Percentiles rank a stretch among this genome's conserved stretches.
Conservation (phyloP, 2,329 filamentous ascomycete species). For the Trichoderma endophyticum region DNA sequence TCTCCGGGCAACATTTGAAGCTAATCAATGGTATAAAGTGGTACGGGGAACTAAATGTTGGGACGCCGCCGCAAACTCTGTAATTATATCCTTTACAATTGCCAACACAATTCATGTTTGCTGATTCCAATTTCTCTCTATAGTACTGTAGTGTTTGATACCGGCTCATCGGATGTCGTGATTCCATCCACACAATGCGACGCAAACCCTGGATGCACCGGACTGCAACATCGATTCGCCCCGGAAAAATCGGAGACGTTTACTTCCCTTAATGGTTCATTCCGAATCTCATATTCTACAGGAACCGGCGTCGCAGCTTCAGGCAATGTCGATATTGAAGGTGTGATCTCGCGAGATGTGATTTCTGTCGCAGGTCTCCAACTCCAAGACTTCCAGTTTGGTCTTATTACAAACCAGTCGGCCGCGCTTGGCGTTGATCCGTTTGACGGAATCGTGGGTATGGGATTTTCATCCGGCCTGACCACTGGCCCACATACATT, state of each 20-base stretch:
- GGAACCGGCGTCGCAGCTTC: background rate
- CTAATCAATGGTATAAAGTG: background rate
- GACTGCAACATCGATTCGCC: background rate
- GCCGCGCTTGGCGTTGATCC: background rate
- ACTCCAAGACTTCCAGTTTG: background rate
- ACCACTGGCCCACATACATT: background rate
- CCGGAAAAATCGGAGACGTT: background rate
- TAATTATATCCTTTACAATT: background rate
- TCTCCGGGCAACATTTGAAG: background rate
- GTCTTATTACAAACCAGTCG: background rate
- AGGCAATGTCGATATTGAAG: background rate
- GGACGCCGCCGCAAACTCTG: background rate
- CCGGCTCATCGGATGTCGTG: background rate
- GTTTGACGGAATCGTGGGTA: background rate
- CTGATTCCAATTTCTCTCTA: background rate
- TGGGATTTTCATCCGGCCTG: background rate
- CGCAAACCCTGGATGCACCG: background rate
- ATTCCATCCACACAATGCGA: background rate
- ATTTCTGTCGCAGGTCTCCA: background rate
- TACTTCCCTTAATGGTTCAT: background rate
- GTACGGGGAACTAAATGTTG: background rate
- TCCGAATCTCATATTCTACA: background rate
- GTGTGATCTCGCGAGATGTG: background rate
- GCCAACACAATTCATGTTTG: background rate
- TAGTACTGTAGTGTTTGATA: background rate